Percentiles rank a stretch among this genome's conserved stretches.
These are phyloP conservation scores for Phaeoacremonium minimum DNA, from an alignment of 2,329 filamentous ascomycete species.

Conservation along the genomic window DNA sequence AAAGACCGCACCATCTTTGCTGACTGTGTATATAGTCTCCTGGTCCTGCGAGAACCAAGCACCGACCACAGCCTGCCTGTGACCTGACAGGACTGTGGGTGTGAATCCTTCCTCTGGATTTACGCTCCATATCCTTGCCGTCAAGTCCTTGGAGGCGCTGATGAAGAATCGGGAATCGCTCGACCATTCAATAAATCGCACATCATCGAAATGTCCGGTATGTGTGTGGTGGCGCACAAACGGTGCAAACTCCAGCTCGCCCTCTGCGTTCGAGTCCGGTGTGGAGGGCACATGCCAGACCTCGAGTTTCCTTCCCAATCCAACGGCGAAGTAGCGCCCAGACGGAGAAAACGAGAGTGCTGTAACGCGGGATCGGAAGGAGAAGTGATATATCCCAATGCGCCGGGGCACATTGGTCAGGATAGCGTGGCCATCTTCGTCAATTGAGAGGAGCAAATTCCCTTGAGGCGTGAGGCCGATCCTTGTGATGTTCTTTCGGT, in stretches of 20 bases:
- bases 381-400: conserved; percentile 88
- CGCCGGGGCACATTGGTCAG: conserved; percentile 85
- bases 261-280: conserved; percentile 72
- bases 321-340: conserved; percentile 86
- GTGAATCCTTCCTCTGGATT: conserved; percentile 82
- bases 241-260: conserved; percentile 89
- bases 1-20: conserved; percentile 95
- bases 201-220: conserved; percentile 81
- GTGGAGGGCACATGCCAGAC: conserved; percentile 95
- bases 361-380: conserved; percentile 80
- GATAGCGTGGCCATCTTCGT: conserved; percentile 91
- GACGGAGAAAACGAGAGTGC: conserved; percentile 88
- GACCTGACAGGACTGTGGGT: conserved; percentile 84
- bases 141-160: conserved; percentile 87
- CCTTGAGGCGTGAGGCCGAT: conserved; percentile 86
- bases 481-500: conserved; percentile 87
- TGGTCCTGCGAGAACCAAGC: conserved; percentile 97
- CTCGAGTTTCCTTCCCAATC: conserved; percentile 81
- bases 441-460: conserved; percentile 87
- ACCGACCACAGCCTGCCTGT: conserved; percentile 84
- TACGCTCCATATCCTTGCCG: conserved; percentile 91
- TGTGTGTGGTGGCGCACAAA: conserved; percentile 87
- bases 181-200: conserved; percentile 90
- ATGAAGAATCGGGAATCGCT: conserved; percentile 94
- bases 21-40: conserved; percentile 92